A percentile compares a stretch with the other conserved stretches of the same genome.
Conservation (phyloP, 1,284 basidiomycete genomes). For the Leccinum pachyderme region DNA sequence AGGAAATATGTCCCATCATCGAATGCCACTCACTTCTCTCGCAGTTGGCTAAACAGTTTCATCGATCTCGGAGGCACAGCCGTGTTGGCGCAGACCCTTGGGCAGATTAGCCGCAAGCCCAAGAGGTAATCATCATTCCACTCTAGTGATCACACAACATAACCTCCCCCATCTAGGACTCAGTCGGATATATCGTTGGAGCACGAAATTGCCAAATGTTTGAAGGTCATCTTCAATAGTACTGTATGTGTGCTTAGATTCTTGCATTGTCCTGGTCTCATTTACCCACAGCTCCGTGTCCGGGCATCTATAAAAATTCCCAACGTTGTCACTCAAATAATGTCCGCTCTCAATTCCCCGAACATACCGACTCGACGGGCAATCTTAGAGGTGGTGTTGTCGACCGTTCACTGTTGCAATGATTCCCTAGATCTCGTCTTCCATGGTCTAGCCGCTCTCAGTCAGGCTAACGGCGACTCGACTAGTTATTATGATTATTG, state of each 20-base stretch:
- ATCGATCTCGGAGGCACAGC: conserved; percentile 79
- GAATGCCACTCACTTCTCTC: conserved; percentile 12
- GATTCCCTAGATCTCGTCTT: conserved; percentile 56
- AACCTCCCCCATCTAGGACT: conserved; percentile 41
- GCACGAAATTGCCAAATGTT: conserved; percentile 87
- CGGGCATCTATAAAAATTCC: conserved; percentile 79
- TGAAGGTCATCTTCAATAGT: conserved; percentile 83
- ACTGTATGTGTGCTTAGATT: conserved; percentile 44
- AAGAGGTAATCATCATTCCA: conserved; percentile 46
- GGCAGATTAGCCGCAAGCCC: conserved; percentile 71
- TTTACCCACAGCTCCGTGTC: conserved; percentile 57
- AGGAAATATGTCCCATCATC: conserved; percentile 1
- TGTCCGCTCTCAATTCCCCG: conserved; percentile 82
- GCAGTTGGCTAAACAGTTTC: conserved; percentile 83
- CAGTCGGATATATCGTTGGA: conserved; percentile 75
- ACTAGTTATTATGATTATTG: conserved; percentile 77
- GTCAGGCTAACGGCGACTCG: conserved; percentile 61
- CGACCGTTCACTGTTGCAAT: conserved; percentile 61
- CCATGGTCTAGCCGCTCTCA: conserved; percentile 64
- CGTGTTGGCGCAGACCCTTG: conserved; percentile 80
- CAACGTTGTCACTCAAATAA: conserved; percentile 79
- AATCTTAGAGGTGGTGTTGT: conserved; percentile 75
- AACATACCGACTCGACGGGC: conserved; percentile 80
- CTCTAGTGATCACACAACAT: neutral
- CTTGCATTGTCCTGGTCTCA: conserved; percentile 8